These are phyloP conservation scores for Aspergillus fumigatiaffinis DNA, from an alignment of 2,329 filamentous ascomycete genomes.

Conservation along the genomic window DNA sequence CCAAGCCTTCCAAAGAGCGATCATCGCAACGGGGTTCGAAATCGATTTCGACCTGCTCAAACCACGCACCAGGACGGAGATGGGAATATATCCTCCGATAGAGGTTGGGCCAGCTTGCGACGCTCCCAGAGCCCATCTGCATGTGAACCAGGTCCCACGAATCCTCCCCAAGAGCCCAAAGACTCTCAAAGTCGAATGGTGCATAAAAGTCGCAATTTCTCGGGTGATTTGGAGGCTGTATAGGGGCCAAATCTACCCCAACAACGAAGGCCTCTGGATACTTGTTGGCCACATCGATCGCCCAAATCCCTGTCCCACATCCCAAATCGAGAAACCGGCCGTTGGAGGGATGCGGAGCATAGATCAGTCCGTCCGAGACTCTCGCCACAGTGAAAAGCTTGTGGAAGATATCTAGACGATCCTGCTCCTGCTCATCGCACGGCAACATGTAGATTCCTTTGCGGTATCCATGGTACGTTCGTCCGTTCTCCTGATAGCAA, in stretches of 20 bases:
- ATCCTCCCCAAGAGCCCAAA: conserved; percentile 64
- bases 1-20: conserved; percentile 53
- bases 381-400: conserved; percentile 68
- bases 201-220: conserved; percentile 63
- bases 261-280: conserved; percentile 57
- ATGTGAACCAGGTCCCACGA: conserved; percentile 82
- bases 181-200: conserved; percentile 72
- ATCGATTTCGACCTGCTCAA: conserved; percentile 91
- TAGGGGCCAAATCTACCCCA: conserved; percentile 59
- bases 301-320: conserved; percentile 88
- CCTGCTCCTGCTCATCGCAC: conserved; percentile 72
- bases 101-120: conserved; percentile 69
- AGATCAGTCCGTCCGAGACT: conserved; percentile 41
- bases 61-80: conserved; percentile 69
- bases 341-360: conserved; percentile 37
- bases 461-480: conserved; percentile 65
- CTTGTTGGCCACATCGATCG: conserved; percentile 75
- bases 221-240: conserved; percentile 66
- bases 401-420: conserved; percentile 78
- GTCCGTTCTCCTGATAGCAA: conserved; percentile 61
- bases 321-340: conserved; percentile 63
- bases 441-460: conserved; percentile 71
- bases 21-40: conserved; percentile 71
- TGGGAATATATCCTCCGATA: conserved; percentile 71
- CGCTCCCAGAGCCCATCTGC: conserved; percentile 72